phyloP scores from a whole-genome alignment of 2,329 filamentous ascomycete genomes.

The Xylariales sp. region DNA sequence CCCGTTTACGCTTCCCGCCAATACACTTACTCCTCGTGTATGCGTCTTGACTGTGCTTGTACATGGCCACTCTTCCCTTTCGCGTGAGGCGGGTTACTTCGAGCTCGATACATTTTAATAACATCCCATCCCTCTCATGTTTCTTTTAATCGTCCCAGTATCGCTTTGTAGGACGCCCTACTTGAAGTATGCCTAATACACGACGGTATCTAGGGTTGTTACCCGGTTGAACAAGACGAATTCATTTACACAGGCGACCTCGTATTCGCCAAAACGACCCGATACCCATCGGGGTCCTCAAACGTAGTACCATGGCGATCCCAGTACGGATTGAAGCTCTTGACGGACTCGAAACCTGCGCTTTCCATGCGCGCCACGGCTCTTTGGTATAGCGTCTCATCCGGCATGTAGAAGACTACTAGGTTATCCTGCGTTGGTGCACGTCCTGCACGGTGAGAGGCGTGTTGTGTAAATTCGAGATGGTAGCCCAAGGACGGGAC shows the following conservation, averaged over 20 bases:
- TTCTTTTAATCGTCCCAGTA: not conserved
- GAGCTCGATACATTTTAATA: not conserved
- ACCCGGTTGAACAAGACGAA: not conserved
- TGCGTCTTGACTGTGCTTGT: not conserved
- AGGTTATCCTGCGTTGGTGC: conserved; percentile 38
- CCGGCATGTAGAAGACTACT: conserved; percentile 35
- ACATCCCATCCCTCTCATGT: conserved; percentile 1
- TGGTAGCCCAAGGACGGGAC: conserved; percentile 28
- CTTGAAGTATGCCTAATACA: not conserved
- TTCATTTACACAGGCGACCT: conserved; percentile 33
- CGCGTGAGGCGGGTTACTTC: not conserved
- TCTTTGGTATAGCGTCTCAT: conserved; percentile 21
- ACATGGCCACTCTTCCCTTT: conserved; percentile 2
- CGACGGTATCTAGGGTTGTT: too few species aligned
- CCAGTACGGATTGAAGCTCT: conserved; percentile 39
- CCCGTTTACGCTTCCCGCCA: not conserved
- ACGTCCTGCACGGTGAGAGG: conserved; percentile 30
- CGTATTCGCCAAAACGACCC: conserved; percentile 38
- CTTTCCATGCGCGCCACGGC: conserved; percentile 32
- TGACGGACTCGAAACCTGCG: conserved; percentile 34
- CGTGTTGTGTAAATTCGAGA: conserved; percentile 36
- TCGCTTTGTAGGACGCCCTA: not conserved
- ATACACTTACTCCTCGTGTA: not conserved
- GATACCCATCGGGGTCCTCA: conserved; percentile 37
- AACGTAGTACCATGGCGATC: conserved; percentile 35